phyloP scores from a whole-genome alignment of 2,329 filamentous ascomycete genomes.

The Aspergillus bombycis region DNA sequence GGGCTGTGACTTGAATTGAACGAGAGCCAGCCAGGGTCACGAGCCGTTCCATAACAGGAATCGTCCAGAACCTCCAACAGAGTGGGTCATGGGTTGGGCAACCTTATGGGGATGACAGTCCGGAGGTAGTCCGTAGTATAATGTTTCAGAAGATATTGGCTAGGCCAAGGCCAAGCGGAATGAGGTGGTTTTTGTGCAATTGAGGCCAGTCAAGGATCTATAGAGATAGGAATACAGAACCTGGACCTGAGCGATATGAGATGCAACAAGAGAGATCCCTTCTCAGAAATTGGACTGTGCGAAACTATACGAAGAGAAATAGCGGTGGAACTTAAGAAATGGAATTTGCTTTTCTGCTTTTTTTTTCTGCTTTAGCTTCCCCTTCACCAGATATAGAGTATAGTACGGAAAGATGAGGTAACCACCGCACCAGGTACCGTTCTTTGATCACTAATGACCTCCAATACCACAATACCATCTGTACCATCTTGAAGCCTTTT shows the following conservation, averaged over 20 bases:
- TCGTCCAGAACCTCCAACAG: neutral
- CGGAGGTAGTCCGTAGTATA: neutral
- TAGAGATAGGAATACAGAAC: neutral
- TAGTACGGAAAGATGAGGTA: slow-evolving; percentile 25
- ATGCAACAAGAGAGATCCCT: neutral
- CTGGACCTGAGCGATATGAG: neutral
- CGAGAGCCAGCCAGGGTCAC: neutral
- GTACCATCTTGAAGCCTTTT: slow-evolving; percentile 30
- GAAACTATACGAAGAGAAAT: neutral
- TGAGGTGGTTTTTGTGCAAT: neutral
- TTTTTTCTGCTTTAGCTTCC: slow-evolving; percentile 26
- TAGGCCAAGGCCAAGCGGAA: neutral
- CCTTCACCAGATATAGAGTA: slow-evolving; percentile 25
- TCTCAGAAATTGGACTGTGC: neutral
- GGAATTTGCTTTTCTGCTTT: slow-evolving; percentile 15
- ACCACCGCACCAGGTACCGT: slow-evolving; percentile 28
- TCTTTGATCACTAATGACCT: slow-evolving; percentile 23
- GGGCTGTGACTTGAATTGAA: neutral
- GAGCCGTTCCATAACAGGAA: neutral
- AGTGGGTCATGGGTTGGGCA: neutral
- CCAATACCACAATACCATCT: slow-evolving; percentile 31
- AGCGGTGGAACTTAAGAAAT: neutral
- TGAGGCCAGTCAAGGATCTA: neutral
- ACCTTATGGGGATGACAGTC: neutral
- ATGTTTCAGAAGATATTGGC: neutral